A percentile compares a stretch with the other conserved stretches of the same genome.
These are phyloP conservation scores for Euphorbia peplus DNA, from an alignment of 345 rosid genomes.

Conservation along the genomic window DNA sequence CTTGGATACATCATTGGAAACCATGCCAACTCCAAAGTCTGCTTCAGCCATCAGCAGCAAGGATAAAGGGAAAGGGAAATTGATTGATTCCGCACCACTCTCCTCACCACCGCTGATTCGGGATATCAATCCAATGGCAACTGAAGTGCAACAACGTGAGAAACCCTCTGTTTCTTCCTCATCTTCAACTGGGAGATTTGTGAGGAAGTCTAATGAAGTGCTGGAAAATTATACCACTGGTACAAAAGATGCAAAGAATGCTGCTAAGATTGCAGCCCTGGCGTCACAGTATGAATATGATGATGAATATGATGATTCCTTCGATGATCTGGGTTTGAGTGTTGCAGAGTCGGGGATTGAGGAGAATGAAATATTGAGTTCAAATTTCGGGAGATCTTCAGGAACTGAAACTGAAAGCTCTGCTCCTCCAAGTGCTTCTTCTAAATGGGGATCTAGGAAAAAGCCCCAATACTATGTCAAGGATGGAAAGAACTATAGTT, in stretches of 20 bases:
- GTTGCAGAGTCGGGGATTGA: conserved; percentile 62
- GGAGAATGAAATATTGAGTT: conserved; percentile 53
- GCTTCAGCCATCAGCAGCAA: conserved; percentile 39
- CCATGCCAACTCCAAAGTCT: conserved; percentile 50
- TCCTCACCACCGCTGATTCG: conserved; percentile 6
- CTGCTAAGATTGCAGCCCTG: conserved; percentile 47
- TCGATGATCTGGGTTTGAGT: conserved; percentile 85
- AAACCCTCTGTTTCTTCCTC: conserved; percentile 50
- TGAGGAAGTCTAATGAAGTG: conserved; percentile 63
- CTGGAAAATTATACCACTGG: conserved; percentile 50
- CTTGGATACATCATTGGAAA: conserved; percentile 62
- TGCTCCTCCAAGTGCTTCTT: conserved; percentile 23
- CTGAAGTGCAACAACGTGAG: conserved; percentile 26
- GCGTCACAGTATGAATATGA: conserved; percentile 81
- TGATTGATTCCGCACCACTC: conserved; percentile 43
- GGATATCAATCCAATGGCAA: conserved; percentile 8
- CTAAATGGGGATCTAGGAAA: conserved; percentile 80
- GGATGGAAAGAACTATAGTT: conserved; percentile 96
- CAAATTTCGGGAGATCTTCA: conserved; percentile 28
- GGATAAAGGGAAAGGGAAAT: conserved; percentile 83
- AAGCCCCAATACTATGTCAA: conserved; percentile 79
- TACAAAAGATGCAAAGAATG: conserved; percentile 43
- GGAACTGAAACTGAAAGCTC: conserved; percentile 36
- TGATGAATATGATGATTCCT: conserved; percentile 96
- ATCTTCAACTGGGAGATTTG: conserved; percentile 61